Evolutionary conservation across 805 yeast genomes (phyloP).

Genomic region (Grigorovia humatica): DNA sequence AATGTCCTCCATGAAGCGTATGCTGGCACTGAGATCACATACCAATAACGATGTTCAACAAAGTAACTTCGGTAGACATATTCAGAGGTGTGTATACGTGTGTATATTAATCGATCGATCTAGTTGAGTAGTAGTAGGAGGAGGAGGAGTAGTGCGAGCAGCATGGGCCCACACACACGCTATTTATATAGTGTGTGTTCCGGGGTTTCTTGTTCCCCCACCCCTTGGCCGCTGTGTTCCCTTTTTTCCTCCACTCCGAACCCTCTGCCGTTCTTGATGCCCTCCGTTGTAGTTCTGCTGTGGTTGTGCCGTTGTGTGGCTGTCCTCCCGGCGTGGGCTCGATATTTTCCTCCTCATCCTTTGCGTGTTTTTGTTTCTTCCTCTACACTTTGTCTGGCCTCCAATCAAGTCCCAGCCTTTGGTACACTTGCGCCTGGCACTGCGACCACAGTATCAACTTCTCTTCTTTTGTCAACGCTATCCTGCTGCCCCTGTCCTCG

Average conservation of each 20-base stretch:
- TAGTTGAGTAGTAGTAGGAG: background rate
- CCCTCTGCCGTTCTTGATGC: background rate
- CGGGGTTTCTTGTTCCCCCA: background rate
- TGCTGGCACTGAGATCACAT: background rate
- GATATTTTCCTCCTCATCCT: background rate
- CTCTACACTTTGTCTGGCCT: constrained; percentile 37
- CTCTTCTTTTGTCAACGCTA: constrained; percentile 40
- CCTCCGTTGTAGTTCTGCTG: background rate
- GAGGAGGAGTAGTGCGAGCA: too few relatives aligned
- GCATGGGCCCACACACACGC: too few relatives aligned
- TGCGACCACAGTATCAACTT: constrained; percentile 52
- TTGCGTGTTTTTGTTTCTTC: constrained; percentile 43
- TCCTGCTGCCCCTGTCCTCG: constrained; percentile 5
- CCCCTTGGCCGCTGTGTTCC: background rate
- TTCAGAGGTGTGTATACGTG: background rate
- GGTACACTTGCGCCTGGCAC: constrained; percentile 51
- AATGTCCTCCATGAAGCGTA: too few relatives aligned
- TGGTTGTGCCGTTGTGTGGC: background rate
- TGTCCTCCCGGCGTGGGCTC: background rate
- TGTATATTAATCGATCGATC: background rate
- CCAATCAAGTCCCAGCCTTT: constrained; percentile 52
- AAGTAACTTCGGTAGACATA: constrained; percentile 2
- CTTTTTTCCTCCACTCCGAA: background rate
- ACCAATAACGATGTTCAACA: constrained; percentile 2
- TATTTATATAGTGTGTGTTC: too few relatives aligned